Evolutionary conservation across 2,329 filamentous ascomycete genomes (phyloP).

Genomic region (Periconia macrospinosa): DNA sequence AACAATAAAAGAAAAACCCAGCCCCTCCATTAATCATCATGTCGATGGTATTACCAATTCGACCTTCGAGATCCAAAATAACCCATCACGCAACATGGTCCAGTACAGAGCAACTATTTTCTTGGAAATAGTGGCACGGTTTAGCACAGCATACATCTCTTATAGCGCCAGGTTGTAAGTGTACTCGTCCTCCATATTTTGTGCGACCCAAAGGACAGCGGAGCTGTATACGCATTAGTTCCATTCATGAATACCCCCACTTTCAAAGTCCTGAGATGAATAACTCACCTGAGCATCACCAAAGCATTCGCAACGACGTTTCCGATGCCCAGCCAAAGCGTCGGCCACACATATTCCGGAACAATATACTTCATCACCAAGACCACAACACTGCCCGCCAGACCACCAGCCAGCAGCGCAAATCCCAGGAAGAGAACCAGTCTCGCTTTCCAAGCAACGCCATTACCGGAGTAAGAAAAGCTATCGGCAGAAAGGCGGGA

Average conservation of each 20-base stretch:
- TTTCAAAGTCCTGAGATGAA: conserved; percentile 6
- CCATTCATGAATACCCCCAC: neutral
- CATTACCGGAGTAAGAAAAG: conserved; percentile 66
- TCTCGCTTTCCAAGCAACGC: conserved; percentile 70
- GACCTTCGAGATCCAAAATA: neutral
- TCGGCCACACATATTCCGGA: conserved; percentile 60
- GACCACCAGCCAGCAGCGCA: conserved; percentile 67
- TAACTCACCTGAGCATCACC: conserved; percentile 66
- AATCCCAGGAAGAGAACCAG: conserved; percentile 71
- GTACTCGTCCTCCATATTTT: conserved; percentile 75
- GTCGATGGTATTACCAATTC: neutral
- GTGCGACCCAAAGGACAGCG: conserved; percentile 68
- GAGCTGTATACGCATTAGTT: conserved; percentile 51
- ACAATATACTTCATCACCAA: conserved; percentile 70
- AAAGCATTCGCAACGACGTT: conserved; percentile 67
- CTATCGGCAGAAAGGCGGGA: conserved; percentile 64
- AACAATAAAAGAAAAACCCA: conserved; percentile 1
- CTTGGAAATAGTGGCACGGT: neutral
- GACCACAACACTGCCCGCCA: conserved; percentile 68
- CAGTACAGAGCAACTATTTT: neutral
- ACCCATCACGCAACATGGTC: neutral
- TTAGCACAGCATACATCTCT: neutral
- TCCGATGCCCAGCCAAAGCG: conserved; percentile 68
- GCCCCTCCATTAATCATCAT: neutral
- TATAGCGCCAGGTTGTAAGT: conserved; percentile 69